These are phyloP conservation scores for Nephromyces sp. DNA, from an alignment of 169 alveolate species.

Conservation along the genomic window DNA sequence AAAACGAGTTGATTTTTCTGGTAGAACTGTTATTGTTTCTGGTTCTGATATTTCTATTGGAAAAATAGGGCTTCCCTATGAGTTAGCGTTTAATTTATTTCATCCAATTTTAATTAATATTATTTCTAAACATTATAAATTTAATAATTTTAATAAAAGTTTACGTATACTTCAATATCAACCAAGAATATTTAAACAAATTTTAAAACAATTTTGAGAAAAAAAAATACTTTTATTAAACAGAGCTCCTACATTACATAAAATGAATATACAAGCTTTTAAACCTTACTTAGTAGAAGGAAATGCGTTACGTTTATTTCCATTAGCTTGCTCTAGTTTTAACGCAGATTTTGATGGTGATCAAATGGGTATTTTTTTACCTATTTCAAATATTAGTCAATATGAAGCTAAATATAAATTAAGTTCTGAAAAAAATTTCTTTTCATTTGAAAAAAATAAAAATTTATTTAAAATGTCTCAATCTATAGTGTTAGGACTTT, in stretches of 20 bases:
- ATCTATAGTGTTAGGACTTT: constrained; percentile 16
- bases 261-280: constrained; percentile 67
- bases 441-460: constrained; percentile 30
- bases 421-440: constrained; percentile 10
- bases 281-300: constrained; percentile 26
- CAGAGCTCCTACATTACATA: constrained; percentile 86
- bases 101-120: constrained; percentile 5
- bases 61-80: constrained; percentile 18
- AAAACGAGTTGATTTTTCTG: constrained; percentile 40
- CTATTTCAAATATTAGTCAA: constrained; percentile 60
- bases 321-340: constrained; percentile 81
- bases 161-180: neutral
- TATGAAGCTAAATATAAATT: constrained; percentile 69
- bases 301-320: constrained; percentile 71
- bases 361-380: constrained; percentile 84
- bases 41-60: constrained; percentile 18
- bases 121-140: neutral
- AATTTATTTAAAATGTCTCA: constrained; percentile 38
- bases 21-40: constrained; percentile 39
- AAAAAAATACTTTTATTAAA: constrained; percentile 68
- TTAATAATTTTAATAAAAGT: neutral
- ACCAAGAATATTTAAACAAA: neutral
- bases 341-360: constrained; percentile 94
- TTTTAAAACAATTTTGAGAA: constrained; percentile 12
- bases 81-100: constrained; percentile 13